These are phyloP conservation scores for Ascocoryne sarcoides DNA, from an alignment of 2,329 filamentous ascomycete species.

Conservation along the genomic window DNA sequence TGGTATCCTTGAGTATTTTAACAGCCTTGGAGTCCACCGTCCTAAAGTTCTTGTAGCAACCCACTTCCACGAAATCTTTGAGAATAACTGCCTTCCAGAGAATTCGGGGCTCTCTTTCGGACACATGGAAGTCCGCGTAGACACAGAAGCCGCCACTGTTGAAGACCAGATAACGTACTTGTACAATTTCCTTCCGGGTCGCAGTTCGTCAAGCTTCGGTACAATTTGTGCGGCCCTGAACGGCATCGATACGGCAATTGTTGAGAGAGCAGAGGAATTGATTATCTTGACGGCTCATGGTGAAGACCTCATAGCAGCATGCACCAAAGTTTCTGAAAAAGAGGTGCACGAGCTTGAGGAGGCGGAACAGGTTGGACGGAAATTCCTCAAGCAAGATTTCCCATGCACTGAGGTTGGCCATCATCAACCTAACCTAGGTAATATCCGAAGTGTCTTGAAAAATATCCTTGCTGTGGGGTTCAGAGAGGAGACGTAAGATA, in stretches of 20 bases:
- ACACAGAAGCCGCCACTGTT: constrained; percentile 39
- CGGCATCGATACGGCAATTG: constrained; percentile 63
- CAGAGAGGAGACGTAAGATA: constrained; percentile 4
- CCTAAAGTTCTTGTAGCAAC: constrained; percentile 55
- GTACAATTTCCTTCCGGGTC: constrained; percentile 59
- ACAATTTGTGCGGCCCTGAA: constrained; percentile 80
- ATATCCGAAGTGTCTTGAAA: constrained; percentile 23
- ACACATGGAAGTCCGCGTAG: constrained; percentile 63
- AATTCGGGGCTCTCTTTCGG: constrained; percentile 46
- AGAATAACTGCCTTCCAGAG: constrained; percentile 47
- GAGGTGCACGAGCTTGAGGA: constrained; percentile 60
- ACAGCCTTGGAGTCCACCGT: constrained; percentile 34
- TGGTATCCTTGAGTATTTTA: constrained; percentile 49
- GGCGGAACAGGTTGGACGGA: constrained; percentile 53
- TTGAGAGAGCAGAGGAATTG: constrained; percentile 68
- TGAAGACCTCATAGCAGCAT: constrained; percentile 67
- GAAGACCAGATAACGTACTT: constrained; percentile 65
- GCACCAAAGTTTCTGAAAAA: constrained; percentile 53
- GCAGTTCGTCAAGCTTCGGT: constrained; percentile 75
- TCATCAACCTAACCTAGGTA: constrained; percentile 6
- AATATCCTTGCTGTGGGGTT: constrained; percentile 18
- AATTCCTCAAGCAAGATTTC: constrained; percentile 40
- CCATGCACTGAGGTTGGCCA: constrained; percentile 13
- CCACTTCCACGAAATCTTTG: constrained; percentile 65
- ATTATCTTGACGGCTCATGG: constrained; percentile 59